These are phyloP conservation scores for Fusarium tanahbumbuense DNA, from an alignment of 2,329 filamentous ascomycete species.

Conservation along the genomic window DNA sequence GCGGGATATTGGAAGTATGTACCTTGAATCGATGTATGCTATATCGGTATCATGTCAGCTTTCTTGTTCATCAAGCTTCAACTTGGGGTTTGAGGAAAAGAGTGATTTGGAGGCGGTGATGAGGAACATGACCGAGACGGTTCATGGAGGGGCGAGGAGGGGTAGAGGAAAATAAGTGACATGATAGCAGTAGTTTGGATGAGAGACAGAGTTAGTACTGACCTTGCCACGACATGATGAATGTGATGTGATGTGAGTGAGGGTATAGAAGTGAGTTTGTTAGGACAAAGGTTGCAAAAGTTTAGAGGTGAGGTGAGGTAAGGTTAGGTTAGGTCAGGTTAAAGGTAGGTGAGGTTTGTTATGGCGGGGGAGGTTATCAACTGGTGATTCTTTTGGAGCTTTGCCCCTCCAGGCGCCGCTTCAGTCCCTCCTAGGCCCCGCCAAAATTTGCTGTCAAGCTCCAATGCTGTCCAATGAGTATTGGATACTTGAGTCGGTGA, in stretches of 20 bases:
- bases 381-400: slow-evolving; percentile 41
- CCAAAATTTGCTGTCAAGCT: slow-evolving; percentile 37
- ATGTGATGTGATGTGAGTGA: slow-evolving; percentile 28
- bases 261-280: slow-evolving; percentile 20
- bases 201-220: slow-evolving; percentile 40
- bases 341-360: slow-evolving; percentile 24
- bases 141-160: slow-evolving; percentile 35
- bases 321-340: not conserved
- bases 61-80: slow-evolving; percentile 9
- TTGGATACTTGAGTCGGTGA: slow-evolving; percentile 22
- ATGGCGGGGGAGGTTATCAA: slow-evolving; percentile 38
- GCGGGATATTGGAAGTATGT: slow-evolving; percentile 39
- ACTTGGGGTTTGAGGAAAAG: slow-evolving; percentile 37
- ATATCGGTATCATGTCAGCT: slow-evolving; percentile 36
- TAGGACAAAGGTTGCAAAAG: slow-evolving; percentile 28
- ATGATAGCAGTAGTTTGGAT: slow-evolving; percentile 4
- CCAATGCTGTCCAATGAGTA: slow-evolving; percentile 29
- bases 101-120: slow-evolving; percentile 45
- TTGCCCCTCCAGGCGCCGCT: slow-evolving; percentile 39
- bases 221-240: slow-evolving; percentile 82
- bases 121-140: slow-evolving; percentile 21
- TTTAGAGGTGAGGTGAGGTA: not conserved
- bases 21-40: slow-evolving; percentile 67
- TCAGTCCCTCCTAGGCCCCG: slow-evolving; percentile 39
- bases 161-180: slow-evolving; percentile 17